Percentiles rank a stretch among this genome's conserved stretches.
Evolutionary conservation across 1,284 basidiomycete genomes (phyloP).

Genomic region (Ceratobasidium sp.): DNA sequence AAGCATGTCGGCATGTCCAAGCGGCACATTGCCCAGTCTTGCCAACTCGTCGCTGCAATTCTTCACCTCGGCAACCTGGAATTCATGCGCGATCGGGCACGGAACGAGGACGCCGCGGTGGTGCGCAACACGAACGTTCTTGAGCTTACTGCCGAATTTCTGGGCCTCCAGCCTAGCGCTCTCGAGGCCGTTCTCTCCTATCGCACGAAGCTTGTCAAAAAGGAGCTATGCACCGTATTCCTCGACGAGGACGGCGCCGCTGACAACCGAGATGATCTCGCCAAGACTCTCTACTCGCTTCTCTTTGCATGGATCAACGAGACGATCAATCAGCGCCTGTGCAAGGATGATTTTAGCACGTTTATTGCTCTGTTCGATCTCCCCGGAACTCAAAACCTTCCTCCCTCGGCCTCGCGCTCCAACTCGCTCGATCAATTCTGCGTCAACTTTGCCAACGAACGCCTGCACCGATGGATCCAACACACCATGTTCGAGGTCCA

Average conservation of each 20-base stretch:
- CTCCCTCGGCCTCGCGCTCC: conserved; percentile 64
- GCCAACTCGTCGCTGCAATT: conserved; percentile 92
- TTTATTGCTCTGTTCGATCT: conserved; percentile 97
- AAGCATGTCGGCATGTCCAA: conserved; percentile 93
- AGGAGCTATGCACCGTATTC: conserved; percentile 95
- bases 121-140: conserved; percentile 83
- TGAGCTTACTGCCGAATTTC: conserved; percentile 84
- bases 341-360: conserved; percentile 86
- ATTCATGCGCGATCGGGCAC: conserved; percentile 80
- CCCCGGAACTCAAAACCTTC: conserved; percentile 90
- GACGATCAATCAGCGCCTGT: conserved; percentile 92
- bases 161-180: conserved; percentile 78
- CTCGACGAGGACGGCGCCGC: conserved; percentile 93
- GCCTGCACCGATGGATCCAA: conserved; percentile 84
- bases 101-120: conserved; percentile 87
- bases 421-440: conserved; percentile 97
- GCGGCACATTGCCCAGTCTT: conserved; percentile 90
- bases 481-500: conserved; percentile 80
- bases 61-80: conserved; percentile 95
- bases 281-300: conserved; percentile 90
- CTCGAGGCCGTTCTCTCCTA: conserved; percentile 89
- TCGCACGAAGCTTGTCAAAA: conserved; percentile 90
- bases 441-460: conserved; percentile 95
- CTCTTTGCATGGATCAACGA: conserved; percentile 98
- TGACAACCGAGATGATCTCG: conserved; percentile 91